These are phyloP conservation scores for Syzygium aqueum DNA, from an alignment of 345 rosid species.

Conservation along the genomic window DNA sequence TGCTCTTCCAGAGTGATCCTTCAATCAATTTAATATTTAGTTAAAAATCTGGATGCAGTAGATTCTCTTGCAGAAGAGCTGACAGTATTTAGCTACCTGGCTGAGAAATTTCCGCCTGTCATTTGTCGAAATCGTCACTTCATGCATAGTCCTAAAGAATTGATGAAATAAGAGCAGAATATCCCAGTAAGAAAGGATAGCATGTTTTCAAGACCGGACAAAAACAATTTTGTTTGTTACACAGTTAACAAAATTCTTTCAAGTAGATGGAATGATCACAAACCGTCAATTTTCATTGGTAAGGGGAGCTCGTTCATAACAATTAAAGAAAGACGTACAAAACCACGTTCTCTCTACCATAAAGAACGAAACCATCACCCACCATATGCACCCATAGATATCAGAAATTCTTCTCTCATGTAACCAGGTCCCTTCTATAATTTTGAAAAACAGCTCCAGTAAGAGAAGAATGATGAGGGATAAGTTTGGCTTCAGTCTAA, in stretches of 20 bases:
- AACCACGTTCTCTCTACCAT: neutral
- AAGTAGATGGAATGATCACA: neutral
- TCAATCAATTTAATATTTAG: neutral
- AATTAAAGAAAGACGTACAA: neutral
- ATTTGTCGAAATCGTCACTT: conserved; percentile 56
- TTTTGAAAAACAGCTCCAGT: neutral
- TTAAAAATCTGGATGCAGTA: neutral
- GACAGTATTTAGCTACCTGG: conserved; percentile 31
- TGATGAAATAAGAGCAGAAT: neutral
- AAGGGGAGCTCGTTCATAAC: neutral
- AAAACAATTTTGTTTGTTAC: neutral
- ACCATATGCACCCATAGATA: neutral
- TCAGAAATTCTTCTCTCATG: neutral
- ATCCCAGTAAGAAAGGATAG: neutral
- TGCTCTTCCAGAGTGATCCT: neutral
- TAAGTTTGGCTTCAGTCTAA: neutral
- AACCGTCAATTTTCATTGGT: neutral
- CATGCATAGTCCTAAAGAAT: conserved; percentile 53
- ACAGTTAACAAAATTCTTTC: neutral
- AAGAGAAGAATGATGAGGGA: neutral
- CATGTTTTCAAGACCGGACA: neutral
- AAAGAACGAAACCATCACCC: neutral
- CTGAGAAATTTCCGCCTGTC: conserved; percentile 61
- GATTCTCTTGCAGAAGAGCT: neutral
- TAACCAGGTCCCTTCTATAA: neutral